Evolutionary conservation across 805 yeast genomes (phyloP).

Genomic region (Yarrowia sp.): DNA sequence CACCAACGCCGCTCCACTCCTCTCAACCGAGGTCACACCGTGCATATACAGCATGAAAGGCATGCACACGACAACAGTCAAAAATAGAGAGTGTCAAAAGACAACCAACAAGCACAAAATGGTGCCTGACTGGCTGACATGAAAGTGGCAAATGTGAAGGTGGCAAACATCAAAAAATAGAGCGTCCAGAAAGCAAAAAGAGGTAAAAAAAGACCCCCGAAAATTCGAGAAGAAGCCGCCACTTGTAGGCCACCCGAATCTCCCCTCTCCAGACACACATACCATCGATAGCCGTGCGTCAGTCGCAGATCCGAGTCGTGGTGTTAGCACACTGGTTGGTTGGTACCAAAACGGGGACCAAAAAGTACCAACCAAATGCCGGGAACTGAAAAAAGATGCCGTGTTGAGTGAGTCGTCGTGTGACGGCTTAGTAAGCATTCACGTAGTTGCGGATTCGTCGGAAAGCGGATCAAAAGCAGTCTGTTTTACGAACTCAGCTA

Average conservation of each 20-base stretch:
- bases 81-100: too few relatives aligned
- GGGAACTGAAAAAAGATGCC: not conserved
- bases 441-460: not conserved
- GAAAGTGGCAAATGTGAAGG: not conserved
- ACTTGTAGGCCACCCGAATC: not conserved
- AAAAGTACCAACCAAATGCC: not conserved
- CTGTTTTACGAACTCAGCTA: not conserved
- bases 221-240: not conserved
- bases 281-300: constrained; percentile 1
- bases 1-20: constrained; percentile 2
- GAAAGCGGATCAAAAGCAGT: not conserved
- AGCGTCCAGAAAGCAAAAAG: too few relatives aligned
- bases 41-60: not conserved
- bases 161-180: not conserved
- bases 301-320: constrained; percentile 17
- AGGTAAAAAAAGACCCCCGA: not conserved
- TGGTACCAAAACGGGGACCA: not conserved
- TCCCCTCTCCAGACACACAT: not conserved
- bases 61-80: not conserved
- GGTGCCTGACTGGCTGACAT: not conserved
- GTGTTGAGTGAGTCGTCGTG: not conserved
- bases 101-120: too few relatives aligned
- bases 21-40: constrained; percentile 6
- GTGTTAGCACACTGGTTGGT: not conserved
- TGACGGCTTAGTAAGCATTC: not conserved